Evolutionary conservation across 768 basidiomycete species (phyloP).

Genomic region (Cyathus striatus): DNA sequence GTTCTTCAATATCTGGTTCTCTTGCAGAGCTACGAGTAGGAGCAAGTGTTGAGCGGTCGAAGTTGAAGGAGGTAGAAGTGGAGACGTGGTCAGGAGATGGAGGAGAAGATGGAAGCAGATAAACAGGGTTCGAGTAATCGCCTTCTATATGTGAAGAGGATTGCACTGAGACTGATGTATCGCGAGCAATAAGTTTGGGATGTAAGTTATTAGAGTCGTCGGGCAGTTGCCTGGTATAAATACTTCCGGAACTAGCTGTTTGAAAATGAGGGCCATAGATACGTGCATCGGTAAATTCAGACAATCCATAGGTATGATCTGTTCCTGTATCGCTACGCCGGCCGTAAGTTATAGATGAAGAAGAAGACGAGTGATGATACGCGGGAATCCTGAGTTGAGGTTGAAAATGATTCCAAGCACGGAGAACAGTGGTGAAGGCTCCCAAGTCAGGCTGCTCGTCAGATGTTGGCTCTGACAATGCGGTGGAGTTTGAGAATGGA

Average conservation of each 20-base stretch:
- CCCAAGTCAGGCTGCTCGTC: conserved; percentile 72
- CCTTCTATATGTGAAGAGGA: too few species aligned
- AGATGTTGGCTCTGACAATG: conserved; percentile 44
- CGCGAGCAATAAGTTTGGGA: too few species aligned
- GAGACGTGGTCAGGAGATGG: too few species aligned
- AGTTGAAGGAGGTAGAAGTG: background rate
- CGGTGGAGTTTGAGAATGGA: conserved; percentile 1
- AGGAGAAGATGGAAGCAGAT: too few species aligned
- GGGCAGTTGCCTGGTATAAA: conserved; percentile 1
- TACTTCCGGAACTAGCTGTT: background rate
- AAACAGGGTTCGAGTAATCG: too few species aligned
- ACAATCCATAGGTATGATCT: background rate
- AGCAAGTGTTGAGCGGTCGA: conserved; percentile 1
- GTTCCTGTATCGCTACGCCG: background rate
- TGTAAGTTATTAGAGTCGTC: too few species aligned
- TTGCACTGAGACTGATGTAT: too few species aligned
- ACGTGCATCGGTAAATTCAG: background rate
- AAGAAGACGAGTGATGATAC: conserved; percentile 6
- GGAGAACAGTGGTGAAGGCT: conserved; percentile 63
- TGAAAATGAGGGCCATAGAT: background rate
- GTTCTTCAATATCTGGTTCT: background rate
- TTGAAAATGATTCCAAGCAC: conserved; percentile 57
- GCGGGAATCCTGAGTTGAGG: conserved; percentile 34
- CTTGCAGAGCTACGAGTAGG: background rate
- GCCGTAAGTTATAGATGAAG: conserved; percentile 6